Evolutionary conservation across 2,329 filamentous ascomycete genomes (phyloP).

Genomic region (Pestalotiopsis sp.): DNA sequence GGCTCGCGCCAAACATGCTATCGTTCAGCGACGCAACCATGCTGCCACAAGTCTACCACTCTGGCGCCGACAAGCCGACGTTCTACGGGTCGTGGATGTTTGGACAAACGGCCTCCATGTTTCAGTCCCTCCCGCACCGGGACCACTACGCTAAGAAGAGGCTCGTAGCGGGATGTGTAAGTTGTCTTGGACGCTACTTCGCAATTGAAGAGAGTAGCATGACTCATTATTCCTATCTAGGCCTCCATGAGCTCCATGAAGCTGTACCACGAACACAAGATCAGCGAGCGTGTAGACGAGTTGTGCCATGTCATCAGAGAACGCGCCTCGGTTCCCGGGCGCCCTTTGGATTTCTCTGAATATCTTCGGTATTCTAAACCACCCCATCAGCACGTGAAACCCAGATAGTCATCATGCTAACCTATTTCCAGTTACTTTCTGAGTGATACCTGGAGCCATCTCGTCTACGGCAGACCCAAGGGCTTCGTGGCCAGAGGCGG

Average conservation of each 20-base stretch:
- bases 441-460: background rate
- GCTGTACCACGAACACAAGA: background rate
- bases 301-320: background rate
- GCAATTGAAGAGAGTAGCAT: background rate
- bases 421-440: background rate
- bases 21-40: conserved; percentile 10
- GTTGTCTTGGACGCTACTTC: background rate
- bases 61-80: conserved; percentile 1
- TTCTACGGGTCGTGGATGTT: conserved; percentile 10
- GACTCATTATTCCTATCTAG: background rate
- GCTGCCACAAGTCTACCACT: background rate
- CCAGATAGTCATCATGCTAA: background rate
- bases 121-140: conserved; percentile 7
- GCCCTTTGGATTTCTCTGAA: background rate
- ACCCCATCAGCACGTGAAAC: background rate
- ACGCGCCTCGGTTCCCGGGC: background rate
- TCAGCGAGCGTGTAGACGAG: background rate
- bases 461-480: background rate
- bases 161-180: conserved; percentile 8
- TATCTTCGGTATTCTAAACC: background rate
- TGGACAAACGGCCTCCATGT: conserved; percentile 7
- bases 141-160: conserved; percentile 8
- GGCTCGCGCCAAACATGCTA: conserved; percentile 4
- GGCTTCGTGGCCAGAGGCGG: background rate
- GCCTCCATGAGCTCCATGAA: background rate